phyloP scores from a whole-genome alignment of 495 filamentous ascomycete genomes.

The Ramalina intermedia region DNA sequence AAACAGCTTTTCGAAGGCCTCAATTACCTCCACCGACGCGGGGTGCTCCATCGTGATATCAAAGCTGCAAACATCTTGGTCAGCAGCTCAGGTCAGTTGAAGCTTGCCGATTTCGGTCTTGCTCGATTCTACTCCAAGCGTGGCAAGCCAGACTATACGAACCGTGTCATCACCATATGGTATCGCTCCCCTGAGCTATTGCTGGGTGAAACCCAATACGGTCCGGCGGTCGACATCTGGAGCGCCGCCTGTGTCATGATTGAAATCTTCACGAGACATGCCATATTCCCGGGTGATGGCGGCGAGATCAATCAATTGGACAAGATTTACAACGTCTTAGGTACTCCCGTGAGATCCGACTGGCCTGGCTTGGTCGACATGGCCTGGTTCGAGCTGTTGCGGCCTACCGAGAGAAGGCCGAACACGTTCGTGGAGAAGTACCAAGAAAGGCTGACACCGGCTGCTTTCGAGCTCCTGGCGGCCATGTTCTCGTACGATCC shows the following conservation, averaged over 20 bases:
- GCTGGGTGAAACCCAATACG: conserved; percentile 87
- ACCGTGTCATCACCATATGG: conserved; percentile 79
- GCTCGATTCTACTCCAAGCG: conserved; percentile 95
- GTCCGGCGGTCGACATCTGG: conserved; percentile 93
- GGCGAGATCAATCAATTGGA: conserved; percentile 91
- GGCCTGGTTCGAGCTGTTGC: conserved; percentile 88
- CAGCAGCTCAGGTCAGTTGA: conserved; percentile 73
- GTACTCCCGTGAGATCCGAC: conserved; percentile 67
- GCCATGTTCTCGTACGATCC: conserved; percentile 84
- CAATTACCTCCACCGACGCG: conserved; percentile 83
- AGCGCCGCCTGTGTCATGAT: conserved; percentile 92
- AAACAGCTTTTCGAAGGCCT: conserved; percentile 90
- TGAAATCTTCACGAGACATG: conserved; percentile 89
- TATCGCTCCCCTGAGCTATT: conserved; percentile 49
- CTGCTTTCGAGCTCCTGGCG: conserved; percentile 67
- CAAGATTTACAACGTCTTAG: conserved; percentile 85
- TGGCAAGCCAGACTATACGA: conserved; percentile 89
- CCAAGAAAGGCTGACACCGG: conserved; percentile 51
- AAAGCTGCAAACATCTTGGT: conserved; percentile 92
- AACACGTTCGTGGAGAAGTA: conserved; percentile 78
- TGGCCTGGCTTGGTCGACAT: conserved; percentile 85
- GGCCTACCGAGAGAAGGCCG: conserved; percentile 57
- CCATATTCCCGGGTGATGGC: conserved; percentile 91
- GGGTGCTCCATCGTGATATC: conserved; percentile 90
- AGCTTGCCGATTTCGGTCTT: conserved; percentile 91